Percentiles rank a stretch among this genome's conserved stretches.
Evolutionary conservation across 208 protist species (phyloP).

Genomic region (Wallacemonas rigidus): DNA sequence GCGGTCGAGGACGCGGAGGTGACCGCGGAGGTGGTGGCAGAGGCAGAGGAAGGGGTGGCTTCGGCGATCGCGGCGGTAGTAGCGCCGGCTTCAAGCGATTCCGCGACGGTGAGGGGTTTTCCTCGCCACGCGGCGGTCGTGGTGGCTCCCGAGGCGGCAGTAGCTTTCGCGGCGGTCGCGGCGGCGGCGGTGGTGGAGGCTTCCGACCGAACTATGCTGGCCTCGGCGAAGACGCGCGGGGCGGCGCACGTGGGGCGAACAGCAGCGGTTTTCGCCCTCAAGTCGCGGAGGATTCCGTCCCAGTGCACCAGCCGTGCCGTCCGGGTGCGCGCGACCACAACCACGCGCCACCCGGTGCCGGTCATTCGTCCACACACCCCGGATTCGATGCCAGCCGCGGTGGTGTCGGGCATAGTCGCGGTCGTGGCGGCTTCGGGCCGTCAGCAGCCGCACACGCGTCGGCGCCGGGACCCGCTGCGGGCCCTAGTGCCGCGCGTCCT

Average conservation of each 20-base stretch:
- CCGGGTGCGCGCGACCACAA: background rate
- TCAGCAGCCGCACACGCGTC: background rate
- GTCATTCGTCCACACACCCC: background rate
- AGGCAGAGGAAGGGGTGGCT: background rate
- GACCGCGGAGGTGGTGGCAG: constrained; percentile 2
- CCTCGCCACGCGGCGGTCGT: background rate
- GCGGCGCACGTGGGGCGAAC: constrained; percentile 36
- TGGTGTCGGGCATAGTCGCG: constrained; percentile 12
- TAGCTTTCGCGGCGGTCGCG: constrained; percentile 10
- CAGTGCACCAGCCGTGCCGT: constrained; percentile 21
- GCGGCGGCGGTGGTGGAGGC: constrained; percentile 12
- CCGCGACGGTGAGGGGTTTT: constrained; percentile 16
- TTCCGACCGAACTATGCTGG: constrained; percentile 15
- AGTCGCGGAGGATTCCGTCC: constrained; percentile 52
- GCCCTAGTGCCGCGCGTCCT: background rate
- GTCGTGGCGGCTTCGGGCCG: background rate
- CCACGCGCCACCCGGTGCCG: background rate
- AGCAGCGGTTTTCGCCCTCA: constrained; percentile 51
- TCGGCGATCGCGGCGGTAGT: background rate
- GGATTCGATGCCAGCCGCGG: constrained; percentile 16
- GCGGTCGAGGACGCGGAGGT: constrained; percentile 16
- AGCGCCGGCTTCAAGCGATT: constrained; percentile 34
- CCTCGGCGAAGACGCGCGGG: constrained; percentile 29
- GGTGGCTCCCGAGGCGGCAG: constrained; percentile 15
- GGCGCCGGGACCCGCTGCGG: background rate